Base-by-base conservation (phyloP, 768 basidiomycete species). In the Termitomyces sp. region DNA sequence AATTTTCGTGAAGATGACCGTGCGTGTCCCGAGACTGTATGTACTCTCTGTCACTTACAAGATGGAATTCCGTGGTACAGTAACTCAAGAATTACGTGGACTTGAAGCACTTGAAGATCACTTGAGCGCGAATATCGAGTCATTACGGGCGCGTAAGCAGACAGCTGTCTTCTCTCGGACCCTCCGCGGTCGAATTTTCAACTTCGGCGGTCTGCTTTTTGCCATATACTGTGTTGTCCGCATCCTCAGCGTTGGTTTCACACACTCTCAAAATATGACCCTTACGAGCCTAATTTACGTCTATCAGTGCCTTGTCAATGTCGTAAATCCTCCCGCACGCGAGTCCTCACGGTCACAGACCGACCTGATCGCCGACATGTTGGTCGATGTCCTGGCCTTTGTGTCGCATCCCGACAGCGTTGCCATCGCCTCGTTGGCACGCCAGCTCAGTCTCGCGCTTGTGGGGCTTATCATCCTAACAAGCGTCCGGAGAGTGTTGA, bases 401-500 rank as follows among this genome's bases (percentile, higher is more conserved):
- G 55, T 63, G 47, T 69, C 62, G 22, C 64, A 56, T 36, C 57
- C 72, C 34, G 65, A 70, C 26, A 57, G 66, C 51, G 73, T 75
- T 60, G 69, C 75, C 28, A 64, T 81, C 52, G 69, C 73, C 39
- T 68, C 72, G 53, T 58, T 81, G 63, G 68, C 82, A 52, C 68
- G 82, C 5, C 81, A 81, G 55, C 70, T 70, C 68, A 90, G 89
- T 65, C 75, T 93, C 8, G 72, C 76, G 1, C 77, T 94, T 15
- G 87, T 92, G 29, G 92, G 92, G 15, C 71, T 83, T 48, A 89
- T 94, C 66, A 88, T 94, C 57, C 64, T 90, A 18, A 85, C 80
- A 48, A 90, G 86, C 58, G 80, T 94, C 34, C 75, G 89, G 33
- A 74, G 83, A 4, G 88, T 93, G 5, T 71, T 94, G 62, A 74